Conservation (phyloP, 148 eudicot genomes). For the Vaccinium vitisidaea region DNA sequence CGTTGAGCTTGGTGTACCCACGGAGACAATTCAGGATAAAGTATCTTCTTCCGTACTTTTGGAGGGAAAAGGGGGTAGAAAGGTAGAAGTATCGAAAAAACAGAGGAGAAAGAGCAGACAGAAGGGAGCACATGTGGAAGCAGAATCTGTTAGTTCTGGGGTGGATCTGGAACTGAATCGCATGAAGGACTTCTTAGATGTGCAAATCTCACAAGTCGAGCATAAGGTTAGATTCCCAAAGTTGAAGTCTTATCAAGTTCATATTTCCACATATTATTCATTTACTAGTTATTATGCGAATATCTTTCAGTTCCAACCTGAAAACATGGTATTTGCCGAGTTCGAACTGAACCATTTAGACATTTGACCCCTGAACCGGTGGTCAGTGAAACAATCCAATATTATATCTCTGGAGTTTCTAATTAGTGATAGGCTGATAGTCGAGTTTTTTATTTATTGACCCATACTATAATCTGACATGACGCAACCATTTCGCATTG, state of each 20-base stretch:
- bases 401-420: neutral
- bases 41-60: conserved; percentile 31
- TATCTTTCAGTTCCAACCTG: neutral
- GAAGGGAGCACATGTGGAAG: conserved; percentile 37
- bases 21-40: conserved; percentile 37
- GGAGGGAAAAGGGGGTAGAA: conserved; percentile 57
- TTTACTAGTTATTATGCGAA: neutral
- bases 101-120: conserved; percentile 73
- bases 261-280: neutral
- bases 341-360: neutral
- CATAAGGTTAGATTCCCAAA: conserved; percentile 45
- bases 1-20: conserved; percentile 73
- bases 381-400: neutral
- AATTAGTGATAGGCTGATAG: neutral
- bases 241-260: neutral
- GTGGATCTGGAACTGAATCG: conserved; percentile 27
- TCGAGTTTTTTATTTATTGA: neutral
- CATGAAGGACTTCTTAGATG: conserved; percentile 34
- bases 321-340: neutral
- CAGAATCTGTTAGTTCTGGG: conserved; percentile 25
- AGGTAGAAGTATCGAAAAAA: conserved; percentile 54
- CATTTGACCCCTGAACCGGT: neutral
- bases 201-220: conserved; percentile 31
- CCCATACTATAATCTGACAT: conserved; percentile 1
- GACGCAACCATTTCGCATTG: neutral